Conservation (phyloP, 495 filamentous ascomycete genomes). For the Lichenothelia convexa region DNA sequence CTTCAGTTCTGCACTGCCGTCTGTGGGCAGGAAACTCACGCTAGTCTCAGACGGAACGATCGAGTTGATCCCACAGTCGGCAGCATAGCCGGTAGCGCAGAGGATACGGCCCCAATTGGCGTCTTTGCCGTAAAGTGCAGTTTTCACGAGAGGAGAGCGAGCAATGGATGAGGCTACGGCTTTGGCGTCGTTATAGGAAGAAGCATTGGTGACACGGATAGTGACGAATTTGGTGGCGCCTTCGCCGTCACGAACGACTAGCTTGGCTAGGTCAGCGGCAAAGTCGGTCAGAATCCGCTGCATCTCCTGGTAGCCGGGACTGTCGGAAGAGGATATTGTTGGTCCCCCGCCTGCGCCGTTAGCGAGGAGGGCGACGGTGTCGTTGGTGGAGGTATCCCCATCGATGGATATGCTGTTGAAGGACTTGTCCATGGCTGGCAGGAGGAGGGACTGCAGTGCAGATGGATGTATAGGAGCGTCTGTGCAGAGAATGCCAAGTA, state of each 20-base stretch:
- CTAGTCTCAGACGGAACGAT: slow-evolving; percentile 71
- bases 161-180: slow-evolving; percentile 70
- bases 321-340: slow-evolving; percentile 24
- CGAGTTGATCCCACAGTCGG: slow-evolving; percentile 38
- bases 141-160: slow-evolving; percentile 90
- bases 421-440: slow-evolving; percentile 56
- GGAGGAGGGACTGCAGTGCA: slow-evolving; percentile 51
- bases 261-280: slow-evolving; percentile 66
- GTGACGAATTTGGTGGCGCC: slow-evolving; percentile 97
- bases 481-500: slow-evolving; percentile 85
- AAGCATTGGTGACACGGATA: slow-evolving; percentile 59
- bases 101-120: slow-evolving; percentile 98
- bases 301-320: slow-evolving; percentile 48
- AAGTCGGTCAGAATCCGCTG: slow-evolving; percentile 53
- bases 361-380: slow-evolving; percentile 82
- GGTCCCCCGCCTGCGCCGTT: slow-evolving; percentile 79
- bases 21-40: slow-evolving; percentile 77
- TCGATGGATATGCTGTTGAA: slow-evolving; percentile 98
- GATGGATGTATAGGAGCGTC: slow-evolving; percentile 64
- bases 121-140: slow-evolving; percentile 87
- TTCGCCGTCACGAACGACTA: slow-evolving; percentile 91
- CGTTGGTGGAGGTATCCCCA: slow-evolving; percentile 92
- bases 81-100: slow-evolving; percentile 83
- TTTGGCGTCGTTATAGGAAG: slow-evolving; percentile 35
- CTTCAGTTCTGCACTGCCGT: slow-evolving; percentile 64